A percentile compares a stretch with the other conserved stretches of the same genome.
phyloP scores from a whole-genome alignment of 164 flowering plant species.

The Vitis amurensis region DNA sequence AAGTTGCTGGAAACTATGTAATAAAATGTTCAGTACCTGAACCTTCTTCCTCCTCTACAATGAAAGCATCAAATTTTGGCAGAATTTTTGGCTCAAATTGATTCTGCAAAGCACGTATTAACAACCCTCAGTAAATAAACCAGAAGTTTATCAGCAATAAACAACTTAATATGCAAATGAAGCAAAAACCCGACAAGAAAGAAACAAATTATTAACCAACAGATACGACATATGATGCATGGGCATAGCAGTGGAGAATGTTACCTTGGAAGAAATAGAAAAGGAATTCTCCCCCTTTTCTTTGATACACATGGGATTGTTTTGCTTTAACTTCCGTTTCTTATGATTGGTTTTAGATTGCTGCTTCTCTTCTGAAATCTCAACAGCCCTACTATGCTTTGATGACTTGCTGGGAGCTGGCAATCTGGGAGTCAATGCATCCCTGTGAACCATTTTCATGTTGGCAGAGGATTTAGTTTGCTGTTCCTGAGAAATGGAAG shows the following conservation, averaged over 20 bases:
- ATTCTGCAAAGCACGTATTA: slow-evolving; percentile 35
- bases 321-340: slow-evolving; percentile 14
- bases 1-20: neutral
- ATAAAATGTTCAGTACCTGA: slow-evolving; percentile 41
- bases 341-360: slow-evolving; percentile 13
- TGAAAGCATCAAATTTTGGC: slow-evolving; percentile 58
- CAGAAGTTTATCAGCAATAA: neutral
- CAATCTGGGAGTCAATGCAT: slow-evolving; percentile 10
- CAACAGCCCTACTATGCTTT: slow-evolving; percentile 5
- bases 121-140: neutral
- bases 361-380: slow-evolving; percentile 11
- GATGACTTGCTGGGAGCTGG: slow-evolving; percentile 6
- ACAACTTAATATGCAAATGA: neutral
- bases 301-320: slow-evolving; percentile 8
- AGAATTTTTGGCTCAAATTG: slow-evolving; percentile 32
- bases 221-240: neutral
- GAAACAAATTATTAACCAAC: neutral
- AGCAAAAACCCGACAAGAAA: neutral
- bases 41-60: slow-evolving; percentile 81
- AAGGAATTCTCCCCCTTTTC: slow-evolving; percentile 11
- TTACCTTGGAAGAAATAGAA: slow-evolving; percentile 18
- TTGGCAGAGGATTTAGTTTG: slow-evolving; percentile 10
- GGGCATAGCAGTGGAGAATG: slow-evolving; percentile 3
- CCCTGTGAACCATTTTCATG: neutral
- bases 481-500: slow-evolving; percentile 6